Base-by-base conservation (phyloP, 2,329 filamentous ascomycete genomes). In the Colletotrichum theobromicola region DNA sequence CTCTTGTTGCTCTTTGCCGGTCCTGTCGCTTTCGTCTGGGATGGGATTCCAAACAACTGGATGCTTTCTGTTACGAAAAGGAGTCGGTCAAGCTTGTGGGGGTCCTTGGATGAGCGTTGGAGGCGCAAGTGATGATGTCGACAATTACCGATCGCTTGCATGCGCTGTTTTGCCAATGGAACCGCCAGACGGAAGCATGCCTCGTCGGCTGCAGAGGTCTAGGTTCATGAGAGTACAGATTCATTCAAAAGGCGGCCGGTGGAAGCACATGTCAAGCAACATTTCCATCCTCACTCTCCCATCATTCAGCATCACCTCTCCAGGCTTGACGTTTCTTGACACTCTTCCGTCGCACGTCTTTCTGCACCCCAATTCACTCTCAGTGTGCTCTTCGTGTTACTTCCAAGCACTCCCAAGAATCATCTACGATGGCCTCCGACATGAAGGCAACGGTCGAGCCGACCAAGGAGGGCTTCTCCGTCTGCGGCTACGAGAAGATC, bases 401-500 rank as follows among this genome's bases (percentile, higher is more conserved):
- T 9, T 15, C 21, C 32, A 32, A 42, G 16, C 21, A 16, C 30
- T 15, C n/a, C n/a, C 30, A 35, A n/a, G 26, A 21, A 32, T 34
- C 18, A 42, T 5, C 18, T 55, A 86, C 77, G 76, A 94, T 94
- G 92, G 72, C 72, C 28, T 94, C 93, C 81, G 92, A 94, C 81
- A 88, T 93, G 81, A 92, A 90, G 79, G 93, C 93, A 72, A 88
- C 88, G 67, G 92, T 94, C 77, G 83, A 87, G 75, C 89, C 93
- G 84, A 94, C 91, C 76, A 84, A 87, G 78, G 86, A 87, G 75
- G 93, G 93, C 46, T 94, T 94, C 84, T 90, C 93, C 77, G 92
- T 94, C 75, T 90, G 92, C 78, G 93, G 93, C 28, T 94, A 93
- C 78, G 93, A 94, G 86, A 94, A 93, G 87, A 94, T 94, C 80